Conservation (phyloP, 805 yeast species). For the Myxozyma nipponensis region DNA sequence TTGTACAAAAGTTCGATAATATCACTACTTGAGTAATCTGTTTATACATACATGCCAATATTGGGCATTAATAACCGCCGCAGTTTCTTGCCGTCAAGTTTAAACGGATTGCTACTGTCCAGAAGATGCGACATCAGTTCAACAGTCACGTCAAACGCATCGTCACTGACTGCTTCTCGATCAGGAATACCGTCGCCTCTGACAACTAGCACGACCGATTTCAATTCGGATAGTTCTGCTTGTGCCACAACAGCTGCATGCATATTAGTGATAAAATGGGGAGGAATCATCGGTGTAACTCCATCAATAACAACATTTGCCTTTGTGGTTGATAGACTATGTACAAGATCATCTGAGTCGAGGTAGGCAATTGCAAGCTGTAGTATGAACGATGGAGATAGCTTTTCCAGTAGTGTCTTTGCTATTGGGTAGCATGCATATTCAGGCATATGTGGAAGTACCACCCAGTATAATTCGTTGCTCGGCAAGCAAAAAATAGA, state of each 20-base stretch:
- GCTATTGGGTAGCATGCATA: conserved; percentile 17
- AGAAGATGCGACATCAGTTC: conserved; percentile 4
- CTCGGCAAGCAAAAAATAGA: conserved; percentile 1
- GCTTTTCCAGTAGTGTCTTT: conserved; percentile 9
- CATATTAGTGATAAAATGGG: conserved; percentile 59
- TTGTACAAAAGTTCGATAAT: conserved; percentile 1
- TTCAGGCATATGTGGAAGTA: conserved; percentile 17
- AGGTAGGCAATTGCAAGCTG: conserved; percentile 8
- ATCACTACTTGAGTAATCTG: not conserved
- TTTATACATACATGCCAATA: conserved; percentile 25
- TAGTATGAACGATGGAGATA: conserved; percentile 12
- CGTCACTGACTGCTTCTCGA: conserved; percentile 24
- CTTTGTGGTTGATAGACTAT: conserved; percentile 9
- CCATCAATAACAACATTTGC: not conserved
- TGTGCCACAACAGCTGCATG: conserved; percentile 45
- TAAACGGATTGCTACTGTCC: not conserved
- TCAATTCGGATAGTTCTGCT: conserved; percentile 10
- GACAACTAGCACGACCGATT: conserved; percentile 17
- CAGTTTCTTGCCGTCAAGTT: conserved; percentile 8
- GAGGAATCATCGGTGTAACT: conserved; percentile 45
- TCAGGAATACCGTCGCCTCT: conserved; percentile 27
- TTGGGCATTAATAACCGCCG: conserved; percentile 10
- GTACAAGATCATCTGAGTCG: conserved; percentile 17
- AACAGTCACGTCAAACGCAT: conserved; percentile 4
- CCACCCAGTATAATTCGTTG: conserved; percentile 15